Evolutionary conservation across 805 yeast species (phyloP), one percentile per base, ranked within the genome.

Genomic region (Kodamaea lidongshanica): DNA sequence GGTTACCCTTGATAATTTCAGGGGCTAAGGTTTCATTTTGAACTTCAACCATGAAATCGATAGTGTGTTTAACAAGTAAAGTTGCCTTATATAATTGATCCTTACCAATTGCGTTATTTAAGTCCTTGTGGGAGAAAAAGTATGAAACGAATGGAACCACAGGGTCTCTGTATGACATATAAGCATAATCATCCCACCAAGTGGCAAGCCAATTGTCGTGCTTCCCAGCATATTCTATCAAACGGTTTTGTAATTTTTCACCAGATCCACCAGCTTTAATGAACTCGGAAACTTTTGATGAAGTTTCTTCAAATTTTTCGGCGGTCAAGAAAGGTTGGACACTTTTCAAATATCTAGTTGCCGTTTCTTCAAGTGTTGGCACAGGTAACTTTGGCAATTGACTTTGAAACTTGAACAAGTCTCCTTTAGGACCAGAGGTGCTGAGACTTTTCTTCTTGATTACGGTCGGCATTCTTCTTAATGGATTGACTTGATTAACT

Each of bases 111-210:
- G 58, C 55, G 40, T 75, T 70, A 41, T 48, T 45, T 38, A 80
- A 56, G 46, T 83, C 89, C 55, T 74, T 79, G 63, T 89, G 95
- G 32, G 78, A 71, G 61, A 74, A 89, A 46, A 86, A 92, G 64
- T 89, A 89, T 12, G 95, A 82, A 20, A 86, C 95, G 51, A 78
- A 88, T 8, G 97, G 96, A 16, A 84, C 83, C n/a, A 89, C 83
- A 0, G 97, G 95, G 56, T 86, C 97, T 42, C 92, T 72, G 62
- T 86, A 88, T 23, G 81, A 77, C 65, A 89, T 66, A 59, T 89
- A 89, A 12, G 96, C 95, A 44, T 82, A 84, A 46, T 83, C 81
- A 56, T 89, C 95, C 98, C 98, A 89, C 70, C 80, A 86, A 37
- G 74, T 79, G 27, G 82, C 73, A 47, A 89, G 68, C 98, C 98